Conservation (phyloP, 345 rosid species). For the Eutrema heterophyllum region DNA sequence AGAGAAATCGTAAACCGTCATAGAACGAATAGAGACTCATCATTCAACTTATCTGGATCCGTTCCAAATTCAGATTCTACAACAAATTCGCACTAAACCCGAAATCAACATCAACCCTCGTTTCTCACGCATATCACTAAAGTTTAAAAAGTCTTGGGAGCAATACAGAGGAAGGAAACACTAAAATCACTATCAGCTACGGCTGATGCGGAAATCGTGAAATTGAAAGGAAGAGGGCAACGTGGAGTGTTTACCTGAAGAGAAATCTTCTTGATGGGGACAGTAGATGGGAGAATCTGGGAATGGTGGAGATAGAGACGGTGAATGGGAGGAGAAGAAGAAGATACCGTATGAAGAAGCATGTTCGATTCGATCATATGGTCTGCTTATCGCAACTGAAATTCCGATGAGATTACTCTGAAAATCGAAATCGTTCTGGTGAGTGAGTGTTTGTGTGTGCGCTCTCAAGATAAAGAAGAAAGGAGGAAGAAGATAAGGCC, state of each 20-base stretch:
- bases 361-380: slow-evolving; percentile 33
- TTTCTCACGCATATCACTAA: background rate
- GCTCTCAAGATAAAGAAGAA: background rate
- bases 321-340: slow-evolving; percentile 32
- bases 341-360: slow-evolving; percentile 52
- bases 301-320: slow-evolving; percentile 25
- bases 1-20: background rate
- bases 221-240: background rate
- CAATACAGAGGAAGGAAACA: background rate
- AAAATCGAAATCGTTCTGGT: background rate
- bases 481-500: slow-evolving; percentile 27
- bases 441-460: background rate
- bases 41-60: background rate
- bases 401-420: background rate
- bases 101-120: background rate
- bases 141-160: background rate
- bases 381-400: background rate
- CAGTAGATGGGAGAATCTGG: slow-evolving; percentile 32
- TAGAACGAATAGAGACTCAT: background rate
- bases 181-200: no score
- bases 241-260: slow-evolving; percentile 37
- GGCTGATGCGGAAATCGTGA: background rate
- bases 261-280: slow-evolving; percentile 28
- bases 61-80: background rate
- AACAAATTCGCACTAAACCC: background rate